Conservation (phyloP, 2,329 filamentous ascomycete species). For the Pestalotiopsis sp. region DNA sequence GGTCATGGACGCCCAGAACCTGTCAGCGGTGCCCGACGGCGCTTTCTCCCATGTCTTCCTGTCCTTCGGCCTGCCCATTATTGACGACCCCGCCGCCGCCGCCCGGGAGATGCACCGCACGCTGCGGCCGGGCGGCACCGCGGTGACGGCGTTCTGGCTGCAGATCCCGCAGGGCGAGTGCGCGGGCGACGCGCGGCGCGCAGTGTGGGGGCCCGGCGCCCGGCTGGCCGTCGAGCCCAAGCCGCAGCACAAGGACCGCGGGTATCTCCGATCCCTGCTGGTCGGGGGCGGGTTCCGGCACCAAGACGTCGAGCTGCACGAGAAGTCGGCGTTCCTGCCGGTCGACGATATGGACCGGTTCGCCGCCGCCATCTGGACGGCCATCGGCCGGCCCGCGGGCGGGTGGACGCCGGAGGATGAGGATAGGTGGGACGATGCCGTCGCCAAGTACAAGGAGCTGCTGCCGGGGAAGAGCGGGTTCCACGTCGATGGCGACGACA, state of each 20-base stretch:
- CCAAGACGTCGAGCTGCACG: conserved; percentile 17
- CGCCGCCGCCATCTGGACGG: conserved; percentile 21
- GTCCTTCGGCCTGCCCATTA: conserved; percentile 22
- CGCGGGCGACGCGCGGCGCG: conserved; percentile 18
- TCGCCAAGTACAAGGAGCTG: conserved; percentile 21
- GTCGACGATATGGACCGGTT: conserved; percentile 19
- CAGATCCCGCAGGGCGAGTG: conserved; percentile 21
- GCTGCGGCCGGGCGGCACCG: conserved; percentile 20
- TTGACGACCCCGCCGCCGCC: conserved; percentile 19
- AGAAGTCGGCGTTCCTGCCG: conserved; percentile 19
- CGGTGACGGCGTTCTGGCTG: conserved; percentile 24
- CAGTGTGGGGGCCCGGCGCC: conserved; percentile 19
- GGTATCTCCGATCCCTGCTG: background rate
- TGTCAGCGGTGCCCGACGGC: conserved; percentile 17
- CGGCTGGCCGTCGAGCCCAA: conserved; percentile 19
- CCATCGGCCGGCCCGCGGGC: conserved; percentile 19
- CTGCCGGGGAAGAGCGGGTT: conserved; percentile 18
- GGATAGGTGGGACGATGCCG: conserved; percentile 21
- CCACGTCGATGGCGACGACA: conserved; percentile 9
- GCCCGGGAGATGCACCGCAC: conserved; percentile 20
- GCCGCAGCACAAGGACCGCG: conserved; percentile 19
- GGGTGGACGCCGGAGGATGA: conserved; percentile 23
- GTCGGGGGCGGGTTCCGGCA: conserved; percentile 18
- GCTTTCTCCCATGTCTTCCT: conserved; percentile 22
- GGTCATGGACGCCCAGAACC: conserved; percentile 22